Evolutionary conservation across 2,329 filamentous ascomycete species (phyloP).

Genomic region (Pseudogymnoascus sp.): DNA sequence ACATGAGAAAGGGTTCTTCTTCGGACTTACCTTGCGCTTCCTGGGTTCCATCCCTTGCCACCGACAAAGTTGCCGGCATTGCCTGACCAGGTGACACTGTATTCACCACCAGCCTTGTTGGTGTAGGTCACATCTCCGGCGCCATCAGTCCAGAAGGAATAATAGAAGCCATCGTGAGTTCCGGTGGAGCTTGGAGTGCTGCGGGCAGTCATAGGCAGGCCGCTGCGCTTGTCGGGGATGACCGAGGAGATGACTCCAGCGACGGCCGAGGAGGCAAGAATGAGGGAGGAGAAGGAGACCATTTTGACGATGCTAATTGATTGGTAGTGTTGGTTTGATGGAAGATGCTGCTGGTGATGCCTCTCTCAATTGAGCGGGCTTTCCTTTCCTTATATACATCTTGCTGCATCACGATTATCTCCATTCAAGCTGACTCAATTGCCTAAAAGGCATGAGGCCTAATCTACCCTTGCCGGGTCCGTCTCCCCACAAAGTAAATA

Average conservation of each 20-base stretch:
- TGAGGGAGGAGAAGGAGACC: conserved; percentile 17
- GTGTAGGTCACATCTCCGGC: conserved; percentile 44
- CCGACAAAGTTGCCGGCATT: conserved; percentile 40
- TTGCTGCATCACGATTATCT: neutral
- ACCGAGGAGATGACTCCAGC: conserved; percentile 12
- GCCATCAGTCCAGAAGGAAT: conserved; percentile 52
- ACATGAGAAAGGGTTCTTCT: no score
- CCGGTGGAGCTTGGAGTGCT: conserved; percentile 41
- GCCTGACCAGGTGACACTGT: conserved; percentile 42
- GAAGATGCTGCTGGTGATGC: neutral
- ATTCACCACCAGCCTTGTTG: conserved; percentile 43
- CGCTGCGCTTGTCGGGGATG: neutral
- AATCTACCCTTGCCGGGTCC: neutral
- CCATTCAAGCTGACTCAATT: neutral
- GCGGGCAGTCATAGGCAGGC: neutral
- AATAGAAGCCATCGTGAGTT: conserved; percentile 50
- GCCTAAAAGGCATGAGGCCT: neutral
- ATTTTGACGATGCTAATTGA: conserved; percentile 11
- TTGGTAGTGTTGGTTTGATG: neutral
- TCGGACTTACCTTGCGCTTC: conserved; percentile 20
- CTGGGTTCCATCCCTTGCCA: conserved; percentile 43
- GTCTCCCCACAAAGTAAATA: neutral
- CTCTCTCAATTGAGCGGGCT: neutral
- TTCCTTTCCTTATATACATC: neutral
- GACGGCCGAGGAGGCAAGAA: conserved; percentile 12